These are phyloP conservation scores for Gloeopeniophorella convolvens DNA, from an alignment of 768 basidiomycete species.

Conservation along the genomic window DNA sequence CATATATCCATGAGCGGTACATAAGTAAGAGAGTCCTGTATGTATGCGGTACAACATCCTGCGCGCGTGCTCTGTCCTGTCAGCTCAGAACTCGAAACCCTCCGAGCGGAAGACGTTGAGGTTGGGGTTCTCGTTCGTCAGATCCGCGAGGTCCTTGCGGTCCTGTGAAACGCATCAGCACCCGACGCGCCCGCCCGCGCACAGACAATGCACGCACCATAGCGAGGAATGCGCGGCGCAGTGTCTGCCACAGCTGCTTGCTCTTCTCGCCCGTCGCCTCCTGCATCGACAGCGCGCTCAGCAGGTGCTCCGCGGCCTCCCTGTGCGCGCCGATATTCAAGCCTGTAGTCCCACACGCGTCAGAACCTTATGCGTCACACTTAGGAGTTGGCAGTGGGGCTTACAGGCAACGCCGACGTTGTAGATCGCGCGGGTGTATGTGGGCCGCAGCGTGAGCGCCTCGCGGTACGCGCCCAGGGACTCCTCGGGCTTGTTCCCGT, in stretches of 20 bases:
- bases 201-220: slow-evolving; percentile 56
- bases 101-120: slow-evolving; percentile 71
- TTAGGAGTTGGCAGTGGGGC: slow-evolving; percentile 29
- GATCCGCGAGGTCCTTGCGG: slow-evolving; percentile 74
- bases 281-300: slow-evolving; percentile 78
- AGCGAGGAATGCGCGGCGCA: slow-evolving; percentile 69
- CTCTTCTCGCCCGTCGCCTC: slow-evolving; percentile 66
- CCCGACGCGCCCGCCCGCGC: neutral
- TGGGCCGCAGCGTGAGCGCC: slow-evolving; percentile 85
- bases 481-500: slow-evolving; percentile 91
- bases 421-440: slow-evolving; percentile 95
- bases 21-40: neutral
- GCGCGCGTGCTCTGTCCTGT: neutral
- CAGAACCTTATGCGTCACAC: slow-evolving; percentile 1
- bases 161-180: slow-evolving; percentile 40
- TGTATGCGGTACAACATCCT: neutral
- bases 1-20: slow-evolving; percentile 1
- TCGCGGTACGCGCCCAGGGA: slow-evolving; percentile 86
- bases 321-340: slow-evolving; percentile 92
- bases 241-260: slow-evolving; percentile 84
- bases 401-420: slow-evolving; percentile 96
- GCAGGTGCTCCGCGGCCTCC: slow-evolving; percentile 94
- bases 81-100: slow-evolving; percentile 78
- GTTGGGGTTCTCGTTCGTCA: slow-evolving; percentile 56
- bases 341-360: slow-evolving; percentile 41